phyloP scores from a whole-genome alignment of 73 alveolate species.

The Paramecium sonneborni region DNA sequence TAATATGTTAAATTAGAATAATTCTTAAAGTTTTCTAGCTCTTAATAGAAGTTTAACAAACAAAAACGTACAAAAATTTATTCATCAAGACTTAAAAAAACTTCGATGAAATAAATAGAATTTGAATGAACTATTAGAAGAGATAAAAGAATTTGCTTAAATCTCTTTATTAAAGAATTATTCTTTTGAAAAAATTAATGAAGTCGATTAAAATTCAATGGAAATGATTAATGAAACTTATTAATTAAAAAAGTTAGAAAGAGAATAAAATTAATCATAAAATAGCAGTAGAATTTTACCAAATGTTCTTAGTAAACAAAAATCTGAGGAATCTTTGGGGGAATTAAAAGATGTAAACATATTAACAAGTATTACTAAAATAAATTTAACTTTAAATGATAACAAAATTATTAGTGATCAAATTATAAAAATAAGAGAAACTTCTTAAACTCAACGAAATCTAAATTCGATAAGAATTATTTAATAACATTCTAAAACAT shows the following conservation, averaged over 20 bases:
- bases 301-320: neutral
- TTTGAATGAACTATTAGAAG: neutral
- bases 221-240: neutral
- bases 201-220: neutral
- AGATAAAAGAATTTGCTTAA: neutral
- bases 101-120: neutral
- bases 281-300: conserved; percentile 24
- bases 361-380: neutral
- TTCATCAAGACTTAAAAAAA: neutral
- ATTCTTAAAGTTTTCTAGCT: neutral
- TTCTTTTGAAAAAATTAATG: neutral
- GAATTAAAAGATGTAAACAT: neutral
- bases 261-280: neutral
- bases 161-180: neutral
- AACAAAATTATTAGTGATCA: neutral
- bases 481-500: neutral
- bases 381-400: neutral
- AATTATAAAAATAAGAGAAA: neutral
- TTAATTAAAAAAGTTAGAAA: neutral
- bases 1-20: neutral
- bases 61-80: neutral
- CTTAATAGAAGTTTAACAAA: neutral
- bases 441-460: neutral
- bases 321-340: neutral
- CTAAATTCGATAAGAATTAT: neutral